phyloP scores from a whole-genome alignment of 495 filamentous ascomycete species.

The Penicillium soppii region DNA sequence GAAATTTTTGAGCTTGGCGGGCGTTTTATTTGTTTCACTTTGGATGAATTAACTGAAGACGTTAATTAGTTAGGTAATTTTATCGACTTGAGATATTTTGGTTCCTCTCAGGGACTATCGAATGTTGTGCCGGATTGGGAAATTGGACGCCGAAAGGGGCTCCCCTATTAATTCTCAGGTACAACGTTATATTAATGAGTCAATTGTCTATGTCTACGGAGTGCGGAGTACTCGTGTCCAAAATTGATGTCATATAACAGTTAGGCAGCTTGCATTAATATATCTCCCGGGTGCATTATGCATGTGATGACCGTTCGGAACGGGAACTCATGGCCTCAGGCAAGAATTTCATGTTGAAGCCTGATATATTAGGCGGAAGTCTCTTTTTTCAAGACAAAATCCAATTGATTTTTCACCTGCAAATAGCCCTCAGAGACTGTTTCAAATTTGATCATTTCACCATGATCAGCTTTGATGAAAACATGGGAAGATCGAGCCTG shows the following conservation, averaged over 20 bases:
- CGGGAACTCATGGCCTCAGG: background rate
- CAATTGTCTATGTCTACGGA: too few species aligned
- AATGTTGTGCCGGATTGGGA: background rate
- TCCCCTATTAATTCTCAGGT: background rate
- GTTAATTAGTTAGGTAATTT: background rate
- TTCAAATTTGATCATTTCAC: constrained; percentile 12
- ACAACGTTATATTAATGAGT: too few species aligned
- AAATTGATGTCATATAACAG: too few species aligned
- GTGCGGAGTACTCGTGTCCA: too few species aligned
- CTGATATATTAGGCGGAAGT: background rate
- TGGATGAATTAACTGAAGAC: too few species aligned
- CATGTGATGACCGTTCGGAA: too few species aligned
- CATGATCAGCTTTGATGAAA: constrained; percentile 5
- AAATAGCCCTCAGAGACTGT: constrained; percentile 6
- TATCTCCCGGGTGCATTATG: too few species aligned
- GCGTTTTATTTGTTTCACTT: too few species aligned
- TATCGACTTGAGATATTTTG: background rate
- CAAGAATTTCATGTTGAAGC: background rate
- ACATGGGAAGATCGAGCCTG: constrained; percentile 4
- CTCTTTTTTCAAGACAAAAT: background rate
- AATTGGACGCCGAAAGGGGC: background rate
- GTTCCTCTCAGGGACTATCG: background rate
- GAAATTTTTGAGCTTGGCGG: too few species aligned
- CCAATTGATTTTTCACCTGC: constrained; percentile 2
- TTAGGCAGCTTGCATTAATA: too few species aligned